phyloP scores from a whole-genome alignment of 176 grass and related monocot genomes.

The Oryza punctata region DNA sequence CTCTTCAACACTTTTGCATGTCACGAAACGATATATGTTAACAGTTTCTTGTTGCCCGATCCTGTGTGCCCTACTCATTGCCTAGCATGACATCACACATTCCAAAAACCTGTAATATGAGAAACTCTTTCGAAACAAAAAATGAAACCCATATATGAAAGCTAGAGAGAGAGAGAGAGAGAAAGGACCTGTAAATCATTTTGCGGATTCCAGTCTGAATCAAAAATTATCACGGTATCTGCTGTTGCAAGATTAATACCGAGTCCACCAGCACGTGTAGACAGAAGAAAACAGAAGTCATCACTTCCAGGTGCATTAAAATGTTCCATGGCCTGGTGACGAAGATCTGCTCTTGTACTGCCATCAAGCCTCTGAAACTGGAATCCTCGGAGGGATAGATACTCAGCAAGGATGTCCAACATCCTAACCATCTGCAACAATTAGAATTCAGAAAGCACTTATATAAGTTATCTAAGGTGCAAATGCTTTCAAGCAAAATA shows the following conservation, averaged over 20 bases:
- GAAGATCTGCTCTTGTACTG: constrained; percentile 94
- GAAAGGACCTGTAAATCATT: constrained; percentile 90
- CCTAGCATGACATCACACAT: constrained; percentile 47
- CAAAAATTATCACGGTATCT: constrained; percentile 98
- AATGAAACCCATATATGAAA: neutral
- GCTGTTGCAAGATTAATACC: constrained; percentile 99
- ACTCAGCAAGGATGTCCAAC: constrained; percentile 98
- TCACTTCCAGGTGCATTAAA: constrained; percentile 99
- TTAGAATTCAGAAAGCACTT: constrained; percentile 11
- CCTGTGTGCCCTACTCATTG: constrained; percentile 99
- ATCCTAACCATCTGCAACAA: constrained; percentile 96
- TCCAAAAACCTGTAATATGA: constrained; percentile 16
- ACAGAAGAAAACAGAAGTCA: constrained; percentile 98
- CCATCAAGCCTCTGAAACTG: constrained; percentile 99
- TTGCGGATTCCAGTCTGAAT: constrained; percentile 99
- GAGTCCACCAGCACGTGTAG: constrained; percentile 95
- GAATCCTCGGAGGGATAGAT: constrained; percentile 89
- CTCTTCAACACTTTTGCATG: constrained; percentile 98
- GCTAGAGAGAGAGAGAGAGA: neutral
- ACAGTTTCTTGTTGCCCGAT: constrained; percentile 99
- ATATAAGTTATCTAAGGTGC: neutral
- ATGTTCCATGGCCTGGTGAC: constrained; percentile 99
- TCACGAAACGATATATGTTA: constrained; percentile 98
- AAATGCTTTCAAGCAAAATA: neutral
- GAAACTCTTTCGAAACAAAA: constrained; percentile 3